These are phyloP conservation scores for Rhipidocladum racemiflorum DNA, from an alignment of 176 grass and related monocot genomes.

Conservation along the genomic window DNA sequence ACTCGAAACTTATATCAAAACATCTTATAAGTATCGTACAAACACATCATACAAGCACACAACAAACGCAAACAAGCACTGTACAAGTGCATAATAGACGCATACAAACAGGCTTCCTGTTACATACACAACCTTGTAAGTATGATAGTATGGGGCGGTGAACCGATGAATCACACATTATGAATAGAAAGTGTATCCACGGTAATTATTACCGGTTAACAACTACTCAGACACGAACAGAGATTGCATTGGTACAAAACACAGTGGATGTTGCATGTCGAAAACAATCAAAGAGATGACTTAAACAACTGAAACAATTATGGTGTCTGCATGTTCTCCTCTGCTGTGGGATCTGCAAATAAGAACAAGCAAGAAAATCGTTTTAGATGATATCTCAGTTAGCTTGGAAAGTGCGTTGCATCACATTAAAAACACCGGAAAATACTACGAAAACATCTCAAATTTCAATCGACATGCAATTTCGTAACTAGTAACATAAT, in stretches of 20 bases:
- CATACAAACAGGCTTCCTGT: too few species aligned
- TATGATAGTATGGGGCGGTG: neutral
- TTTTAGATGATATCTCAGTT: neutral
- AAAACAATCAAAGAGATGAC: neutral
- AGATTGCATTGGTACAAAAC: neutral
- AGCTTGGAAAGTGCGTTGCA: neutral
- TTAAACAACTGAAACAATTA: constrained; percentile 28
- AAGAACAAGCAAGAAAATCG: neutral
- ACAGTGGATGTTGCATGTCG: neutral
- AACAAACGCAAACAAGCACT: too few species aligned
- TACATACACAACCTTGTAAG: too few species aligned
- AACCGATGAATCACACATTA: neutral
- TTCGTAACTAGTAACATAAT: neutral
- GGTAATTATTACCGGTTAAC: neutral
- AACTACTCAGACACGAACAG: neutral
- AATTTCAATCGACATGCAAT: neutral
- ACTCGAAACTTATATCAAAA: too few species aligned
- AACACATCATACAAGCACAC: too few species aligned
- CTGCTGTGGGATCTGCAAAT: neutral
- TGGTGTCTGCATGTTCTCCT: neutral
- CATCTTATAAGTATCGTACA: too few species aligned
- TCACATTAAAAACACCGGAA: neutral
- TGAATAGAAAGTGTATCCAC: neutral
- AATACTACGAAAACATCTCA: neutral
- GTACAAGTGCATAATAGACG: too few species aligned